These are phyloP conservation scores for Ogataea nitratoaversa DNA, from an alignment of 805 yeast genomes.

Conservation along the genomic window DNA sequence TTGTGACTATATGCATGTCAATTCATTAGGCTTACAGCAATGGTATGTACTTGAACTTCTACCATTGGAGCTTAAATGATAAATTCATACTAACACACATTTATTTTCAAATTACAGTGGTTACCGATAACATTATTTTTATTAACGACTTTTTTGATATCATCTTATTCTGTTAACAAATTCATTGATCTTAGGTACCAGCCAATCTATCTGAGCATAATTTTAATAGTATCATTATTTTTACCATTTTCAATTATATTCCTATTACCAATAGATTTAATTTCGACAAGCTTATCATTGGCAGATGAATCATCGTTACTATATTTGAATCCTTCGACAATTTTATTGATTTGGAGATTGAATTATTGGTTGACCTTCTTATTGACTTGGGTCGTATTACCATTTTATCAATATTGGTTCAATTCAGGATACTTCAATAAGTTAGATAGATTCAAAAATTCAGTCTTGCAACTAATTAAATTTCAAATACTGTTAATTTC, in stretches of 20 bases:
- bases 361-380: conserved; percentile 78
- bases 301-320: conserved; percentile 33
- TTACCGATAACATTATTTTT: conserved; percentile 22
- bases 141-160: conserved; percentile 25
- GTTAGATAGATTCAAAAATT: conserved; percentile 45
- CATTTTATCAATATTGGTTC: conserved; percentile 68
- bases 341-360: conserved; percentile 63
- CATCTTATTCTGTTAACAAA: conserved; percentile 32
- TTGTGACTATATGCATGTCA: too few relatives aligned
- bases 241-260: conserved; percentile 74
- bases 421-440: conserved; percentile 62
- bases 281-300: conserved; percentile 46
- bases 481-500: conserved; percentile 58
- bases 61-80: too few relatives aligned
- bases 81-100: too few relatives aligned
- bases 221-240: conserved; percentile 57
- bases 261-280: conserved; percentile 70
- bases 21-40: too few relatives aligned
- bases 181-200: conserved; percentile 33
- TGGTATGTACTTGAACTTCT: too few relatives aligned
- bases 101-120: conserved; percentile 16
- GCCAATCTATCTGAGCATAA: conserved; percentile 40
- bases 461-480: conserved; percentile 50
- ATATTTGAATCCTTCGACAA: conserved; percentile 40
- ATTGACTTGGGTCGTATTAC: conserved; percentile 76